These are phyloP conservation scores for Rhizopogon rudus DNA, from an alignment of 768 basidiomycete species.

Conservation along the genomic window DNA sequence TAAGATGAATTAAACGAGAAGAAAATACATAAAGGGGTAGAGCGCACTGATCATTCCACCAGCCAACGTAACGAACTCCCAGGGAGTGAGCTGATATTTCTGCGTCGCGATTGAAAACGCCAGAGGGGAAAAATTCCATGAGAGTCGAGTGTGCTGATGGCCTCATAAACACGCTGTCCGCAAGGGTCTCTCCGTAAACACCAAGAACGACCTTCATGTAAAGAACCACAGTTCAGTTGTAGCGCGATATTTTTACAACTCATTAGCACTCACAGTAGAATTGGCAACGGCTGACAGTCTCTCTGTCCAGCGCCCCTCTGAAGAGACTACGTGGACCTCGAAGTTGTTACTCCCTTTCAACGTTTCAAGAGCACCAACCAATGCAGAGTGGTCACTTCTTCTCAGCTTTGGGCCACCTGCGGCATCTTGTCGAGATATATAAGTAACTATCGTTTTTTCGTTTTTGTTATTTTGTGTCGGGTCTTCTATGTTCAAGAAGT, in stretches of 20 bases:
- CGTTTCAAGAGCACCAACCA: slow-evolving; percentile 52
- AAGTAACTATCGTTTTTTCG: slow-evolving; percentile 53
- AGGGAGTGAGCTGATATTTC: slow-evolving; percentile 51
- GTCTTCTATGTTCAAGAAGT: slow-evolving; percentile 35
- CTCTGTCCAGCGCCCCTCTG: slow-evolving; percentile 50
- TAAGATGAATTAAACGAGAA: background rate
- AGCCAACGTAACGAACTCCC: slow-evolving; percentile 54
- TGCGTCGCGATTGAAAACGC: slow-evolving; percentile 59
- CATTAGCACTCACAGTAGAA: slow-evolving; percentile 50
- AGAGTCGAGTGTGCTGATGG: slow-evolving; percentile 54
- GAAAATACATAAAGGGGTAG: background rate
- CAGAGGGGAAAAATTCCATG: slow-evolving; percentile 72
- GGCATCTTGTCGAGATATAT: slow-evolving; percentile 60
- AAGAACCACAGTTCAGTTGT: slow-evolving; percentile 5
- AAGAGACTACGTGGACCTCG: slow-evolving; percentile 51
- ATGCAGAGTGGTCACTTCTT: slow-evolving; percentile 49
- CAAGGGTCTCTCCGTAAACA: slow-evolving; percentile 53
- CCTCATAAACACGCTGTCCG: slow-evolving; percentile 70
- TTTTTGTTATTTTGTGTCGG: slow-evolving; percentile 12
- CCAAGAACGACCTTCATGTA: slow-evolving; percentile 51
- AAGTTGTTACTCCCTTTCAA: slow-evolving; percentile 49
- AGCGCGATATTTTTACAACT: slow-evolving; percentile 6
- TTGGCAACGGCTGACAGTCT: slow-evolving; percentile 61
- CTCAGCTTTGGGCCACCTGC: slow-evolving; percentile 44
- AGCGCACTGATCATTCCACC: slow-evolving; percentile 40